Base-by-base conservation (phyloP, 192 early-diverging fungal genomes). In the Backusella liffmaniae region DNA sequence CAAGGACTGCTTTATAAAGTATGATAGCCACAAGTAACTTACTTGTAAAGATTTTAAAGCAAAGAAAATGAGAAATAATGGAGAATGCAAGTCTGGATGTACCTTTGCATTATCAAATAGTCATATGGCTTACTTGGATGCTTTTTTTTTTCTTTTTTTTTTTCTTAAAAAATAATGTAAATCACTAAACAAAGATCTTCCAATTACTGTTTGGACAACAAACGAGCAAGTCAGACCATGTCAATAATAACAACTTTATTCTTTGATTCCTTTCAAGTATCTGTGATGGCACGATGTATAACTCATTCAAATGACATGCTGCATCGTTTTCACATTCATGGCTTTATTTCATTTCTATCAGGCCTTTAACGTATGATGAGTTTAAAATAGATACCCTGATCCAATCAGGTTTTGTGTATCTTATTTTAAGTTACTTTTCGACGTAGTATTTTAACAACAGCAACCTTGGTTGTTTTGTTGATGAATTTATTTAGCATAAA, bases 171-270 rank as follows among this genome's bases (percentile, higher is more conserved):
- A 59, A 62, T 29, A 62, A 62, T 62, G 56, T 29, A 62, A 62
- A 62, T 62, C 56, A 29, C 56, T 62, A 62, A 62, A 62, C 56
- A 62, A 62, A 62, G 56, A 62, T 62, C 56, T 62, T 62, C 56
- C 21, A 62, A 62, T 62, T 62, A 29, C 56, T 62, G 56, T 62
- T 62, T 62, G 56, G 56, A 62, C 56, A 62, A 62, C 56, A 62
- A 62, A 62, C 56, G 56, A 62, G 56, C 56, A 62, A 62, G 56
- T 62, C 56, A 62, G 56, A 62, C 56, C 56, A 29, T 62, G 56
- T 62, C 56, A 62, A 62, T 62, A 62, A 62, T 62, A 62, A 62
- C 23, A 62, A 62, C 10, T 29, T 62, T 62, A 62, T 62, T 29
- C 23, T 13, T 26, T 29, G 56, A 23, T 62, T 62, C 12, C 46